These are phyloP conservation scores for Phytophthora pisi DNA, from an alignment of 352 stramenopile species.

Conservation along the genomic window DNA sequence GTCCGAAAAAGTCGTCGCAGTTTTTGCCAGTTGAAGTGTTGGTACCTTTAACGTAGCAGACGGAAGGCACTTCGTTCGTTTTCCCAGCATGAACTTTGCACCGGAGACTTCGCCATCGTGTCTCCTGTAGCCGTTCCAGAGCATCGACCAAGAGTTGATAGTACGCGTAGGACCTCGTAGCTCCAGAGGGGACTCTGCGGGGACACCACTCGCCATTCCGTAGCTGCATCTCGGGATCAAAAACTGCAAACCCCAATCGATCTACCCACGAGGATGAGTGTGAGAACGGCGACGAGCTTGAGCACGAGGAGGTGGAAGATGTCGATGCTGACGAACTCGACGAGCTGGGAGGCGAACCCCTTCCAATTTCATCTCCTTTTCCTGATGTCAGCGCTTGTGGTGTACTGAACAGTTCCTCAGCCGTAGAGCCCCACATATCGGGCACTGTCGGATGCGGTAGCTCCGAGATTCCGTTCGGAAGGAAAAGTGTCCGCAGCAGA, in stretches of 20 bases:
- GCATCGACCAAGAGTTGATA: conserved; percentile 52
- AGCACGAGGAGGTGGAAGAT: conserved; percentile 23
- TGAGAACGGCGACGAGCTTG: conserved; percentile 19
- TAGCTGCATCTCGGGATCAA: conserved; percentile 39
- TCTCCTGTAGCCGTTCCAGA: conserved; percentile 48
- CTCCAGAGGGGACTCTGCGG: conserved; percentile 2
- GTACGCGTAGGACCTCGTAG: conserved; percentile 47
- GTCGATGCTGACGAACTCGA: conserved; percentile 27
- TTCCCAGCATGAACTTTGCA: conserved; percentile 1
- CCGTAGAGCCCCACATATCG: conserved; percentile 41
- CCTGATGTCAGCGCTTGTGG: background rate
- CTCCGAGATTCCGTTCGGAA: conserved; percentile 55
- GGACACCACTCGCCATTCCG: conserved; percentile 30
- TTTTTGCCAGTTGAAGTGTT: background rate
- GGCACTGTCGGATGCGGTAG: conserved; percentile 48
- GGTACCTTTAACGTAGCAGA: background rate
- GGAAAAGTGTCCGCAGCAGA: conserved; percentile 64
- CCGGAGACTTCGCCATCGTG: conserved; percentile 36
- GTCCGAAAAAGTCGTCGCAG: background rate
- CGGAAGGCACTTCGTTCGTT: background rate
- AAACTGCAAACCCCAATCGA: conserved; percentile 56
- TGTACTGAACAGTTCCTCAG: conserved; percentile 46
- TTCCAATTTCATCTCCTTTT: conserved; percentile 2
- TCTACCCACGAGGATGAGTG: conserved; percentile 38
- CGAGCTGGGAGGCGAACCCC: conserved; percentile 8